phyloP scores from a whole-genome alignment of 345 rosid genomes.

The Odontarrhena argentea region DNA sequence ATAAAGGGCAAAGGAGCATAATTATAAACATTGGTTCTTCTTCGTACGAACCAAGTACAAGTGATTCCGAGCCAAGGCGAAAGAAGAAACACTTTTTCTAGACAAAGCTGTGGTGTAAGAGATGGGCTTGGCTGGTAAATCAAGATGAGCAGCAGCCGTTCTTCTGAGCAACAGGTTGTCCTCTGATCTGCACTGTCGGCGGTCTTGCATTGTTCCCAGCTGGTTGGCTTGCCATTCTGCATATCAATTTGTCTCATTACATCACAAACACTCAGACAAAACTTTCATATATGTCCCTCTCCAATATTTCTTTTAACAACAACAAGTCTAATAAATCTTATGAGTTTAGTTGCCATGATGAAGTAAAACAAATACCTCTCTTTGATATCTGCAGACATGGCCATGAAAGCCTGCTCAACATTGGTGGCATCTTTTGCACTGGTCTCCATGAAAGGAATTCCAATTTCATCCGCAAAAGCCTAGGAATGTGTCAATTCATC shows the following conservation, averaged over 20 bases:
- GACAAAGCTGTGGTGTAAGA: slow-evolving; percentile 2
- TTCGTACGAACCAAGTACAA: slow-evolving; percentile 6
- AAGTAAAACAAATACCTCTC: slow-evolving; percentile 50
- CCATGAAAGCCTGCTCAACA: slow-evolving; percentile 82
- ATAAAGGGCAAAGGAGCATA: slow-evolving; percentile 2
- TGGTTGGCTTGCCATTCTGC: slow-evolving; percentile 87
- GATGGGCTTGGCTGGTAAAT: slow-evolving; percentile 13
- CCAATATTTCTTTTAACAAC: neutral
- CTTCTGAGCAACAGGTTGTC: slow-evolving; percentile 72
- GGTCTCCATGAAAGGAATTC: slow-evolving; percentile 78
- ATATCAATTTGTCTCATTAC: slow-evolving; percentile 6
- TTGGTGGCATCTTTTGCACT: slow-evolving; percentile 78
- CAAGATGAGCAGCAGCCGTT: slow-evolving; percentile 74
- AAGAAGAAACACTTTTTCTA: slow-evolving; percentile 2
- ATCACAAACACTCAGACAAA: neutral
- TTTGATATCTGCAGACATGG: slow-evolving; percentile 75
- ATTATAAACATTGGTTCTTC: slow-evolving; percentile 15
- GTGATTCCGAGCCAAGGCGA: neutral
- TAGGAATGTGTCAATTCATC: slow-evolving; percentile 22
- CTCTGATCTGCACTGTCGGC: slow-evolving; percentile 69
- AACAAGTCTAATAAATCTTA: slow-evolving; percentile 8
- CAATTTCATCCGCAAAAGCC: slow-evolving; percentile 83
- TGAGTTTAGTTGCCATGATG: neutral
- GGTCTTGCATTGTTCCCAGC: slow-evolving; percentile 63
- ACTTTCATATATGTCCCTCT: neutral